Percentiles rank a stretch among this genome's conserved stretches.
Evolutionary conservation across 2,329 filamentous ascomycete species (phyloP).

Genomic region (Fusarium redolens): DNA sequence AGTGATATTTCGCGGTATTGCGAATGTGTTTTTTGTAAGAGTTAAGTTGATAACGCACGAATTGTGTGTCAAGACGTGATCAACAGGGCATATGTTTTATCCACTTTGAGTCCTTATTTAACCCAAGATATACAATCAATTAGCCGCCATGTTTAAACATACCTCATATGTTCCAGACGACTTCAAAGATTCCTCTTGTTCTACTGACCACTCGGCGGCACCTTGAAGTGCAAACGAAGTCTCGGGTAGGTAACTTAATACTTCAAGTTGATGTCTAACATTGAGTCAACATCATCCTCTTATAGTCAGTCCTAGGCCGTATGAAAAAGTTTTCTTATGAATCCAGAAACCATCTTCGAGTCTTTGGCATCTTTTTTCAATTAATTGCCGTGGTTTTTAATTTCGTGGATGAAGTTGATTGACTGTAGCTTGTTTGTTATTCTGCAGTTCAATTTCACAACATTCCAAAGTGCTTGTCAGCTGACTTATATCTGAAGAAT

Average conservation of each 20-base stretch:
- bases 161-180: rapidly evolving
- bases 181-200: neutral
- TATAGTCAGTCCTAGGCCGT: rapidly evolving
- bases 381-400: neutral
- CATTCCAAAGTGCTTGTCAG: neutral
- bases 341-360: neutral
- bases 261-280: neutral
- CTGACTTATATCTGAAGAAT: neutral
- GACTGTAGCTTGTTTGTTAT: rapidly evolving
- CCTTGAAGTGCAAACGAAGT: neutral
- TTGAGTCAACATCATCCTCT: neutral
- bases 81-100: neutral
- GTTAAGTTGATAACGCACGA: neutral
- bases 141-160: rapidly evolving
- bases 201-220: neutral
- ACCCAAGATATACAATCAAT: rapidly evolving
- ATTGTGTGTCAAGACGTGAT: neutral
- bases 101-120: neutral
- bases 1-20: neutral
- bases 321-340: neutral
- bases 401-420: rapidly evolving
- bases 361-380: too few relatives aligned
- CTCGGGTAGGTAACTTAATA: neutral
- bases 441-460: rapidly evolving
- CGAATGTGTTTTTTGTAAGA: neutral